phyloP scores from a whole-genome alignment of 192 early-diverging fungal genomes.

The Backusella sp. region DNA sequence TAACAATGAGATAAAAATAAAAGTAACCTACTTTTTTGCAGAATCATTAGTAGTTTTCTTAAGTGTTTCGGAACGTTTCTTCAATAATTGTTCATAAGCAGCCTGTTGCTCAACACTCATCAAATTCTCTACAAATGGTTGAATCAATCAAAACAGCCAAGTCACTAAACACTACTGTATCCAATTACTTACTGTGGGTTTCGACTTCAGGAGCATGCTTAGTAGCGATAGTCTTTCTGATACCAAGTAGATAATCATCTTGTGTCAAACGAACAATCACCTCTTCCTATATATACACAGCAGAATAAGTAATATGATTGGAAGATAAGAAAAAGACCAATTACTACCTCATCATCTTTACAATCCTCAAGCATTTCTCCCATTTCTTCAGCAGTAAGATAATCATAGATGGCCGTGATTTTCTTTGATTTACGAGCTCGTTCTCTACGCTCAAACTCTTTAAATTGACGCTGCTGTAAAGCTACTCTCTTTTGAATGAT shows the following conservation, averaged over 20 bases:
- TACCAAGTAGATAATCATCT: constrained; percentile 66
- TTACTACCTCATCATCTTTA: constrained; percentile 72
- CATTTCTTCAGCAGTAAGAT: constrained; percentile 83
- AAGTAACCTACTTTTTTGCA: constrained; percentile 58
- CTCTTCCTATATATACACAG: constrained; percentile 57
- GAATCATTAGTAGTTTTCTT: constrained; percentile 81
- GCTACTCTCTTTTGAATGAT: constrained; percentile 91
- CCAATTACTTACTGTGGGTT: constrained; percentile 34
- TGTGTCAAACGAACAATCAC: constrained; percentile 85
- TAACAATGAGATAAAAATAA: neutral
- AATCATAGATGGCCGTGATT: constrained; percentile 74
- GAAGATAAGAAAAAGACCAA: neutral
- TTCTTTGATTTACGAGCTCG: constrained; percentile 76
- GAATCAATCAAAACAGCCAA: neutral
- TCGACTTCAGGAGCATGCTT: constrained; percentile 53
- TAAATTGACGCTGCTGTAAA: constrained; percentile 87
- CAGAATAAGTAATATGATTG: neutral
- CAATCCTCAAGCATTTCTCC: constrained; percentile 77
- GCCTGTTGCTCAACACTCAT: constrained; percentile 85
- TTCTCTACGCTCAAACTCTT: constrained; percentile 82
- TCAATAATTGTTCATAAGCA: constrained; percentile 83
- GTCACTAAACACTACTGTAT: neutral
- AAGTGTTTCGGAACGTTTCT: constrained; percentile 75
- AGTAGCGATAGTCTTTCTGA: constrained; percentile 69
- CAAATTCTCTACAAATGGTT: constrained; percentile 28